A percentile compares a stretch with the other conserved stretches of the same genome.
Evolutionary conservation across 2,329 filamentous ascomycete genomes (phyloP).

Genomic region (Delphinella strobiligena): DNA sequence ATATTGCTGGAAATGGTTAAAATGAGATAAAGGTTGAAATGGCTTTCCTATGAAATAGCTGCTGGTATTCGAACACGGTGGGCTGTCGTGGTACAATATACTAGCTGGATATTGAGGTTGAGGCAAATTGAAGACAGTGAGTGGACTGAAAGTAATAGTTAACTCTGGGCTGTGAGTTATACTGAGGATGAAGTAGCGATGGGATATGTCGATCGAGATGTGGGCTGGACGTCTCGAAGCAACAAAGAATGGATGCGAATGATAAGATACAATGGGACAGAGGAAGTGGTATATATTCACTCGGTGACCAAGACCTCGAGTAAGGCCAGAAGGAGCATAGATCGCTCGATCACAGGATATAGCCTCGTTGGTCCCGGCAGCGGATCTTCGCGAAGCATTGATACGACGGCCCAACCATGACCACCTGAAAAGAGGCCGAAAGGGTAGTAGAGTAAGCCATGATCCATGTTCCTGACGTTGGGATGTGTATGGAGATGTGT

Average conservation of each 20-base stretch:
- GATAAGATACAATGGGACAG: constrained; percentile 6
- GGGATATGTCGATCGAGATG: constrained; percentile 7
- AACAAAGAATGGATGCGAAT: constrained; percentile 4
- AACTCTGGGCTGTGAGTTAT: constrained; percentile 8
- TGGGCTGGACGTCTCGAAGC: constrained; percentile 10
- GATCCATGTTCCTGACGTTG: constrained; percentile 24
- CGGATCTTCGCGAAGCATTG: constrained; percentile 25
- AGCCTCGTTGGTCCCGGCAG: constrained; percentile 12
- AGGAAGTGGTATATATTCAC: constrained; percentile 24
- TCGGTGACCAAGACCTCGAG: constrained; percentile 7
- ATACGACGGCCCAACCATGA: constrained; percentile 15
- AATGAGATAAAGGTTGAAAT: no score
- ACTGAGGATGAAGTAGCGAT: constrained; percentile 3
- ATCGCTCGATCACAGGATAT: constrained; percentile 22
- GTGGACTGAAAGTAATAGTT: constrained; percentile 2
- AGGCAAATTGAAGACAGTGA: neutral
- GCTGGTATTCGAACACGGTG: no score
- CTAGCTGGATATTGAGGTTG: no score
- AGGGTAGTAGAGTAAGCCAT: constrained; percentile 26
- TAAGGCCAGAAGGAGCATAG: constrained; percentile 14
- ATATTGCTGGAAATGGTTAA: constrained; percentile 18
- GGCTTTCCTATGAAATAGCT: no score
- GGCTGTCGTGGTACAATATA: no score
- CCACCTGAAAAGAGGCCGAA: constrained; percentile 20
- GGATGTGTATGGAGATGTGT: constrained; percentile 22